Conservation (phyloP, 176 grass and related monocot species). For the Zoysia pacifica region DNA sequence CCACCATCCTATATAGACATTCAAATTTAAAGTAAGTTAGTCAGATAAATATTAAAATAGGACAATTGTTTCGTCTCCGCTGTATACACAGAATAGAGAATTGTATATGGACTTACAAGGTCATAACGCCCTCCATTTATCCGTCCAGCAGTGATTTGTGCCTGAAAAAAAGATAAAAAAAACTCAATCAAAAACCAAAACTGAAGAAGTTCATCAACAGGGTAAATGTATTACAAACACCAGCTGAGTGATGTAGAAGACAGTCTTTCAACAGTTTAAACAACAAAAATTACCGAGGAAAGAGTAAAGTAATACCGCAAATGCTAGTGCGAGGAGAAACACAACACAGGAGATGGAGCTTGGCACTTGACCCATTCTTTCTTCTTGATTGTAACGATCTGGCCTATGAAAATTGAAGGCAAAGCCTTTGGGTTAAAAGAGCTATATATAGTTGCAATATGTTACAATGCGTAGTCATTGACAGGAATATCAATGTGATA, state of each 20-base stretch:
- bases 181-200: neutral
- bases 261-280: neutral
- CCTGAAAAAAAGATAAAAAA: constrained; percentile 11
- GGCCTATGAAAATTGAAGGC: neutral
- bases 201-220: neutral
- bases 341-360: constrained; percentile 11
- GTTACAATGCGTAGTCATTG: neutral
- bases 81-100: neutral
- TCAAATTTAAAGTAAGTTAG: neutral
- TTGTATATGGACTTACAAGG: neutral
- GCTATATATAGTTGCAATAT: neutral
- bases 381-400: neutral
- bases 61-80: neutral
- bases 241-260: neutral
- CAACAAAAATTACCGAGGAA: neutral
- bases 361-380: constrained; percentile 23
- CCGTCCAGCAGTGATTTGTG: constrained; percentile 2
- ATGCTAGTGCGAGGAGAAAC: constrained; percentile 14
- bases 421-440: neutral
- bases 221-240: too few relatives aligned
- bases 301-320: constrained; percentile 25
- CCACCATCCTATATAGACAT: constrained; percentile 16
- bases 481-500: neutral
- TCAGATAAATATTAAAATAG: neutral
- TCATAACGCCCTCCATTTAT: neutral